Evolutionary conservation across 495 filamentous ascomycete genomes (phyloP).

Genomic region (Hyaloscypha finlandica): DNA sequence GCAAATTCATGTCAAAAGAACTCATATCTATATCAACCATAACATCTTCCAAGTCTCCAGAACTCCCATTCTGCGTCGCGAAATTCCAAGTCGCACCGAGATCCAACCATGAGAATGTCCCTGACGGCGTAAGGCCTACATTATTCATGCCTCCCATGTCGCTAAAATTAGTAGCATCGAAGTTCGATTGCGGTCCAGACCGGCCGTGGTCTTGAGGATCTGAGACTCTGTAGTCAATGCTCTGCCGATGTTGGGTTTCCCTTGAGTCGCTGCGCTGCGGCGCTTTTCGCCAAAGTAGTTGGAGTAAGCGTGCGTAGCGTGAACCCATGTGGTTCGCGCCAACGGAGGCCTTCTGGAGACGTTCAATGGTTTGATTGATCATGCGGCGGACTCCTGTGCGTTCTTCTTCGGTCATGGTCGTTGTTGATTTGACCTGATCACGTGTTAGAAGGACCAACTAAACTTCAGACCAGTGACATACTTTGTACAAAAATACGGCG

Average conservation of each 20-base stretch:
- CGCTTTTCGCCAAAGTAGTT: conserved; percentile 33
- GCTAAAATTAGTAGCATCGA: neutral
- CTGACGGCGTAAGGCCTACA: neutral
- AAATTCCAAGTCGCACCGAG: conserved; percentile 33
- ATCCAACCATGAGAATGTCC: conserved; percentile 33
- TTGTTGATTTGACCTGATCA: conserved; percentile 28
- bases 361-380: conserved; percentile 32
- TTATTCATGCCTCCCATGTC: neutral
- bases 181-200: neutral
- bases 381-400: conserved; percentile 25
- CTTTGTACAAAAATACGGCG: conserved; percentile 35
- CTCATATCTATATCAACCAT: conserved; percentile 20
- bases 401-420: conserved; percentile 35
- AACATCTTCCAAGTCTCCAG: conserved; percentile 24
- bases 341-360: conserved; percentile 28
- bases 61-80: conserved; percentile 32
- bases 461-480: neutral
- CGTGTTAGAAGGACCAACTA: conserved; percentile 2
- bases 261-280: conserved; percentile 10
- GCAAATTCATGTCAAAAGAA: conserved; percentile 29
- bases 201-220: conserved; percentile 5
- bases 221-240: neutral
- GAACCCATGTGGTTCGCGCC: conserved; percentile 34
- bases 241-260: neutral
- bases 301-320: conserved; percentile 31